A percentile compares a stretch with the other conserved stretches of the same genome.
phyloP scores from a whole-genome alignment of 2,329 filamentous ascomycete genomes.

The Ceratocystis ficicola region DNA sequence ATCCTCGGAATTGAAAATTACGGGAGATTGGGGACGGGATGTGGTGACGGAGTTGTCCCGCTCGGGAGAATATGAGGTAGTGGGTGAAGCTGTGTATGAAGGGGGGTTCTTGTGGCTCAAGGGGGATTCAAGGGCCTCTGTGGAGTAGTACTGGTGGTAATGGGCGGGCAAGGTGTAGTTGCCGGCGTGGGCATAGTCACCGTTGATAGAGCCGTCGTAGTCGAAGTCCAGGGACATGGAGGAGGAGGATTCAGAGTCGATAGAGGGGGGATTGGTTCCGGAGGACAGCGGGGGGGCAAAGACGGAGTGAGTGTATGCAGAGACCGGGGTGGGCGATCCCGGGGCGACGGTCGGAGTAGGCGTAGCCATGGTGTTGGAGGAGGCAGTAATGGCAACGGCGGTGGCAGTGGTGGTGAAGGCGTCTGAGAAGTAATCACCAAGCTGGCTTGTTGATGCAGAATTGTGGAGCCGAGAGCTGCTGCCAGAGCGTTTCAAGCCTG shows the following conservation, averaged over 20 bases:
- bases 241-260: conserved; percentile 40
- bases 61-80: conserved; percentile 32
- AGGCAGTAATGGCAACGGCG: background rate
- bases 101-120: conserved; percentile 39
- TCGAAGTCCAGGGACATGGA: conserved; percentile 48
- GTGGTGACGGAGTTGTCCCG: conserved; percentile 40
- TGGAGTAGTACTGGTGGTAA: conserved; percentile 36
- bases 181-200: conserved; percentile 34
- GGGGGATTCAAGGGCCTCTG: conserved; percentile 40
- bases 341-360: background rate
- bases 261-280: conserved; percentile 16
- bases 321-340: background rate
- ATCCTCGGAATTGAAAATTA: conserved; percentile 46
- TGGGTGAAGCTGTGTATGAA: conserved; percentile 38
- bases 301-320: background rate
- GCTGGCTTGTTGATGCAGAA: conserved; percentile 15
- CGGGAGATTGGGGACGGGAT: conserved; percentile 46
- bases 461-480: conserved; percentile 15
- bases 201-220: conserved; percentile 35
- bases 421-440: conserved; percentile 17
- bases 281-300: background rate
- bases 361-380: background rate
- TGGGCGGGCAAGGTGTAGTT: conserved; percentile 38
- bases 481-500: conserved; percentile 18
- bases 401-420: conserved; percentile 14